Evolutionary conservation across 2,329 filamentous ascomycete species (phyloP).

Genomic region (Colletotrichum camelliae): DNA sequence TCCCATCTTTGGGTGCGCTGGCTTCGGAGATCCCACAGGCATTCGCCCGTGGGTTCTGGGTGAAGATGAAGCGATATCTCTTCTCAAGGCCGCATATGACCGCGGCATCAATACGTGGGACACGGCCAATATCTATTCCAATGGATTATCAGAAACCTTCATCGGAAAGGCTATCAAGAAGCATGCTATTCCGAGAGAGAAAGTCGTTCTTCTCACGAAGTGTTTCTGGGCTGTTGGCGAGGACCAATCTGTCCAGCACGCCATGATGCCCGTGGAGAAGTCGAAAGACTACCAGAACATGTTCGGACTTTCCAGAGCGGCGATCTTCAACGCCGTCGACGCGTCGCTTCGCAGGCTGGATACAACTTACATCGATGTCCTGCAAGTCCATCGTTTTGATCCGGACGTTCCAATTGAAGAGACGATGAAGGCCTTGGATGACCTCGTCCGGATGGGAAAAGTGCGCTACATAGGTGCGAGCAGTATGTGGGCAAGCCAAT

Average conservation of each 20-base stretch:
- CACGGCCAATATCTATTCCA: conserved; percentile 61
- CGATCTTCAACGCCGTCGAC: neutral
- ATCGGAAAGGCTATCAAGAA: conserved; percentile 65
- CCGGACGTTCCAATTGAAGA: neutral
- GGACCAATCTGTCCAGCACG: conserved; percentile 24
- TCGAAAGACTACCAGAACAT: neutral
- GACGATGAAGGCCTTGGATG: neutral
- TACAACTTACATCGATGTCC: neutral
- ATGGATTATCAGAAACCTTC: conserved; percentile 58
- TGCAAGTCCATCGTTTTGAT: conserved; percentile 1
- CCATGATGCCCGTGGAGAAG: neutral
- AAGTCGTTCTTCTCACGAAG: conserved; percentile 64
- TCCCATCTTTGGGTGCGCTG: conserved; percentile 69
- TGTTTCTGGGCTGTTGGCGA: conserved; percentile 56
- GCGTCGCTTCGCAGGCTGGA: neutral
- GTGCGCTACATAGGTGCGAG: neutral
- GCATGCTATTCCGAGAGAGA: conserved; percentile 60
- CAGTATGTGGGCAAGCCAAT: neutral
- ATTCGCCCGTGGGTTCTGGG: conserved; percentile 55
- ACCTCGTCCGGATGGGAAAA: neutral
- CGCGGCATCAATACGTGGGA: conserved; percentile 67
- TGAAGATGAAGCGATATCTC: conserved; percentile 55
- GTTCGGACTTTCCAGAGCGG: neutral
- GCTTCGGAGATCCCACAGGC: conserved; percentile 52
- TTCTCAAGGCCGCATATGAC: conserved; percentile 70